Conservation (phyloP, 1,284 basidiomycete genomes). For the Sanghuangporus sanghuang region DNA sequence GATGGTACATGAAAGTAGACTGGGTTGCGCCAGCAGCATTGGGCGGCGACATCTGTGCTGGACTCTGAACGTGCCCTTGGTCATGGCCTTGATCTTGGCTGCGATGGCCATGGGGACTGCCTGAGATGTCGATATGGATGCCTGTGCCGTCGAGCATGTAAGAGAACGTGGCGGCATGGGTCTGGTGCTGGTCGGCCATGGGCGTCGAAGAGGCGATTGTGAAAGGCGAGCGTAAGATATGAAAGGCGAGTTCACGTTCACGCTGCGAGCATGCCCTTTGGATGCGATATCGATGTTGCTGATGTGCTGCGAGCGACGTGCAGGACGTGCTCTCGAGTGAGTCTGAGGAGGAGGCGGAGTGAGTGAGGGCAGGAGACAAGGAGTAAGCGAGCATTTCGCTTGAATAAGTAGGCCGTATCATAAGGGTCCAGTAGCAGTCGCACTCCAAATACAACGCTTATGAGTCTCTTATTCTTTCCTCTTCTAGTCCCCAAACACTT, state of each 20-base stretch:
- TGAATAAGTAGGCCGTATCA: background rate
- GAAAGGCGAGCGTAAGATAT: background rate
- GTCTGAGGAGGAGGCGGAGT: background rate
- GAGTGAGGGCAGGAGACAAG: slow-evolving; percentile 9
- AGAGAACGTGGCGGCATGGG: background rate
- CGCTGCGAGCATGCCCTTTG: slow-evolving; percentile 6
- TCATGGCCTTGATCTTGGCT: background rate
- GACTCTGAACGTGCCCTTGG: background rate
- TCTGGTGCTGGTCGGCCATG: slow-evolving; percentile 11
- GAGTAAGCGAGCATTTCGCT: slow-evolving; percentile 4
- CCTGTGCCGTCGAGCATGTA: slow-evolving; percentile 3
- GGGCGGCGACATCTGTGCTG: slow-evolving; percentile 8
- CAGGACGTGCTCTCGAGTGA: background rate
- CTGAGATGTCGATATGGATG: slow-evolving; percentile 4
- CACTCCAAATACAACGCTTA: background rate
- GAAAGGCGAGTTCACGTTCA: slow-evolving; percentile 7
- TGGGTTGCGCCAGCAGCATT: background rate
- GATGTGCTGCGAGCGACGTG: background rate
- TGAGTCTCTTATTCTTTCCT: background rate
- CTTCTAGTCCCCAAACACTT: background rate
- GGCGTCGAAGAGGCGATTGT: background rate
- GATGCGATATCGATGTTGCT: background rate
- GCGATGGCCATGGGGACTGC: background rate
- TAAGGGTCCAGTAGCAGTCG: slow-evolving; percentile 1
- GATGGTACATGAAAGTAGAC: background rate